Base-by-base conservation (phyloP, 805 yeast genomes). In the Torulaspora franciscae region DNA sequence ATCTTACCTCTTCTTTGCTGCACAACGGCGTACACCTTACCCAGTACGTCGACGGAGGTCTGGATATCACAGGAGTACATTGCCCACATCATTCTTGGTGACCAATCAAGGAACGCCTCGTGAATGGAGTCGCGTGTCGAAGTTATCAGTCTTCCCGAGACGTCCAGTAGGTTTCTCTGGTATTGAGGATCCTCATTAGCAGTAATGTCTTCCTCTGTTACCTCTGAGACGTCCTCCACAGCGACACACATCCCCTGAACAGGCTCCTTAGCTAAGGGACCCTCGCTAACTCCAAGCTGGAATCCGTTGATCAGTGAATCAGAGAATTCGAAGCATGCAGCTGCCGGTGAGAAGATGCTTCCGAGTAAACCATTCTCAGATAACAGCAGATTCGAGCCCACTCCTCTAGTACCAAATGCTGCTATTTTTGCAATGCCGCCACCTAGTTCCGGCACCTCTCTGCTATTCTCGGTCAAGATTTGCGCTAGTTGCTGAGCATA, bases 11-110 rank as follows among this genome's bases (percentile, higher is more conserved):
- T 82, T 57, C 96, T 75, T 57, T 80, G 80, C 52, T 95, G 96
- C 19, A 93, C 87, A 14, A 91, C 98, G 0, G 89, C 93, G 61
- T 93, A 93, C 0, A 93, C 98, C 61, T 86, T 88, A 34, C 99
- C 99, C 42, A 93, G 71, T 0, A 88, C 97, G 51, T 93, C 99
- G 0, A 96, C 80, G 2, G 95, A 77, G 0, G 98, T 93, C 66
- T 93, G 99, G 53, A 93, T 86, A 53, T 91, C 97, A 71, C 97
- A 90, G 0, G 85, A 73, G 61, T 93, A 93, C 80, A 84, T 87
- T 3, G 99, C 99, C 57, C 95, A 75, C 79, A 85, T 82, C 38
- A 93, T 65, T 47, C 99, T 75, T 6, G 98, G 95, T 0, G 96
- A 81, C 83, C 93, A 84, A 47, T 79, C 82, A 29, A 86, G 62